Conservation (phyloP, 2,329 filamentous ascomycete genomes). For the Pezicula carpinea region DNA sequence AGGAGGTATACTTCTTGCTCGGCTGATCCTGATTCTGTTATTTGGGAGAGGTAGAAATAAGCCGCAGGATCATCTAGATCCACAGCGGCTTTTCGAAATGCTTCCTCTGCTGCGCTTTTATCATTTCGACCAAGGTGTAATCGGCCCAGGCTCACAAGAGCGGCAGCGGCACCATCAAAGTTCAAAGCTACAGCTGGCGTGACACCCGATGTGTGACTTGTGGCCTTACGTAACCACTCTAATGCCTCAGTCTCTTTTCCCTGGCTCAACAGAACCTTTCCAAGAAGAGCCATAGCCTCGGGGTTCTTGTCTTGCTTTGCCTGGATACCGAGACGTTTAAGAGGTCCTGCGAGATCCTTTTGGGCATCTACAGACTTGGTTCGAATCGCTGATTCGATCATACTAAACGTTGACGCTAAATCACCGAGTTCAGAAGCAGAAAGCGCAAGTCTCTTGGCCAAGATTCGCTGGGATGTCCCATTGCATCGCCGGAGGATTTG, state of each 20-base stretch:
- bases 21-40: constrained; percentile 11
- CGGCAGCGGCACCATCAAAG: constrained; percentile 23
- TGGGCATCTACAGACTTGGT: constrained; percentile 1
- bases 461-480: constrained; percentile 9
- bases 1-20: constrained; percentile 20
- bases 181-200: constrained; percentile 11
- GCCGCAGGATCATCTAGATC: constrained; percentile 25
- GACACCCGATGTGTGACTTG: constrained; percentile 1
- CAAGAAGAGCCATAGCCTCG: constrained; percentile 25
- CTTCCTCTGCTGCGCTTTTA: constrained; percentile 13
- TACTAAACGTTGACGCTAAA: constrained; percentile 18
- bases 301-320: constrained; percentile 22
- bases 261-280: constrained; percentile 18
- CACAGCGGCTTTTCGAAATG: constrained; percentile 25
- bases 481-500: constrained; percentile 18
- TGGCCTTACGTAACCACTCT: constrained; percentile 20
- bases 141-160: constrained; percentile 18
- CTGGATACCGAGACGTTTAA: constrained; percentile 17
- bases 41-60: constrained; percentile 26
- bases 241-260: constrained; percentile 18
- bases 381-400: constrained; percentile 16
- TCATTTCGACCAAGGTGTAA: constrained; percentile 15
- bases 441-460: constrained; percentile 19
- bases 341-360: constrained; percentile 5
- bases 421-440: constrained; percentile 24